phyloP scores from a whole-genome alignment of 495 filamentous ascomycete genomes.

The Stereocaulon alpinum region DNA sequence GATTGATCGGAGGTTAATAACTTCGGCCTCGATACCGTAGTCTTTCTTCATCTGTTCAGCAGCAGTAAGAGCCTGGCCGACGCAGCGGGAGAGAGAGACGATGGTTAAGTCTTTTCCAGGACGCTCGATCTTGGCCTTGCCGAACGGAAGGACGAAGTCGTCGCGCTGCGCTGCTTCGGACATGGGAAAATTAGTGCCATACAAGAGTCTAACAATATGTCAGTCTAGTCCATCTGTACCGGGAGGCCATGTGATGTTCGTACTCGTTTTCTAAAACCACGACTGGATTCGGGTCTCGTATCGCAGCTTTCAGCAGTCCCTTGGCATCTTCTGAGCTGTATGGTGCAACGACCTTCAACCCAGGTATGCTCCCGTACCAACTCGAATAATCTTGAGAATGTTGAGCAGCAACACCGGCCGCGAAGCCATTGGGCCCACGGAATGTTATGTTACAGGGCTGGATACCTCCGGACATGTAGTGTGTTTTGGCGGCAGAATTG shows the following conservation, averaged over 20 bases:
- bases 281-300: conserved; percentile 95
- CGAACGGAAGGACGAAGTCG: conserved; percentile 92
- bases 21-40: conserved; percentile 91
- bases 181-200: conserved; percentile 91
- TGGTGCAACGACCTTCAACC: conserved; percentile 89
- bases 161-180: conserved; percentile 86
- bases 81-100: conserved; percentile 85
- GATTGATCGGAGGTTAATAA: conserved; percentile 94
- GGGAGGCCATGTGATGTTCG: conserved; percentile 17
- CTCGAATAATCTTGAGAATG: conserved; percentile 97
- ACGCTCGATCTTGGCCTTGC: conserved; percentile 98
- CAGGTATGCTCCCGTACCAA: conserved; percentile 97
- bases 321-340: conserved; percentile 98
- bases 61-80: conserved; percentile 82
- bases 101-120: conserved; percentile 92
- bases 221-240: conserved; percentile 13
- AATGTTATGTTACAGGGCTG: conserved; percentile 99
- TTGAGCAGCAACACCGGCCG: conserved; percentile 88
- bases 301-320: conserved; percentile 93
- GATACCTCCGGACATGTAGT: conserved; percentile 99
- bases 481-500: conserved; percentile 98
- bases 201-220: conserved; percentile 56
- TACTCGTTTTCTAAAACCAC: conserved; percentile 93
- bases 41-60: conserved; percentile 86
- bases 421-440: conserved; percentile 97